Conservation (phyloP, 2,329 filamentous ascomycete genomes). For the Purpureocillium takamizusanense region DNA sequence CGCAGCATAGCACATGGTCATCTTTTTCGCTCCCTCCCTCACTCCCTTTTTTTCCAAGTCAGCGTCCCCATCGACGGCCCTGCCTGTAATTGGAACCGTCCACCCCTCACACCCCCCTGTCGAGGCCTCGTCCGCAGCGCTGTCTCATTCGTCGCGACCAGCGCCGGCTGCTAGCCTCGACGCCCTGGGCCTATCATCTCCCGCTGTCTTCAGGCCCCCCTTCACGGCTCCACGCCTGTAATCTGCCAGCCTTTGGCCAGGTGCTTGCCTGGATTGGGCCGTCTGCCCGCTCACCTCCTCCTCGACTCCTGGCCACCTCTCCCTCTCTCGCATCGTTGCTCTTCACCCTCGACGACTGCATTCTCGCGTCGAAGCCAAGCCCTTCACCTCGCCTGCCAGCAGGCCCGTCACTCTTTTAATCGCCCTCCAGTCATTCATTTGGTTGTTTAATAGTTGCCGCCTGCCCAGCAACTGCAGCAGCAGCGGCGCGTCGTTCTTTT, state of each 20-base stretch:
- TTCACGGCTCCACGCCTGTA: conserved; percentile 1
- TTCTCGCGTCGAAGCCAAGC: conserved; percentile 8
- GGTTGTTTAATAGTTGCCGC: conserved; percentile 2
- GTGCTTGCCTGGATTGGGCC: too few relatives aligned
- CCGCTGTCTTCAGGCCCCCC: not conserved
- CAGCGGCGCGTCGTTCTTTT: conserved; percentile 2
- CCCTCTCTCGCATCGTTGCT: conserved; percentile 21
- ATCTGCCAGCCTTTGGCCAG: not conserved
- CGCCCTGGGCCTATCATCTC: not conserved
- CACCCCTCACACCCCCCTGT: not conserved
- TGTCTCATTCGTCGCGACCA: conserved; percentile 9
- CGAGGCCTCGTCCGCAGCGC: conserved; percentile 2
- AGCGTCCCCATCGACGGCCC: not conserved
- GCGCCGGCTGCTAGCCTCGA: conserved; percentile 1
- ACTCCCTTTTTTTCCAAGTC: too few relatives aligned
- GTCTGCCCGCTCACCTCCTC: not conserved
- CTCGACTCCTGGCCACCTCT: conserved; percentile 1
- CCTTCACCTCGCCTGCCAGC: conserved; percentile 37
- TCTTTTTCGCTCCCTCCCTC: too few relatives aligned
- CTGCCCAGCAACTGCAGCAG: not conserved
- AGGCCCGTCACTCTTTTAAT: conserved; percentile 48
- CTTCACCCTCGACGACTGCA: conserved; percentile 25
- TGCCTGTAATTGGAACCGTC: not conserved
- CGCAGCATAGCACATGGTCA: too few relatives aligned
- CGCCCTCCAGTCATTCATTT: conserved; percentile 28